phyloP scores from a whole-genome alignment of 2,329 filamentous ascomycete genomes.

The Chaetomiaceae sp. region DNA sequence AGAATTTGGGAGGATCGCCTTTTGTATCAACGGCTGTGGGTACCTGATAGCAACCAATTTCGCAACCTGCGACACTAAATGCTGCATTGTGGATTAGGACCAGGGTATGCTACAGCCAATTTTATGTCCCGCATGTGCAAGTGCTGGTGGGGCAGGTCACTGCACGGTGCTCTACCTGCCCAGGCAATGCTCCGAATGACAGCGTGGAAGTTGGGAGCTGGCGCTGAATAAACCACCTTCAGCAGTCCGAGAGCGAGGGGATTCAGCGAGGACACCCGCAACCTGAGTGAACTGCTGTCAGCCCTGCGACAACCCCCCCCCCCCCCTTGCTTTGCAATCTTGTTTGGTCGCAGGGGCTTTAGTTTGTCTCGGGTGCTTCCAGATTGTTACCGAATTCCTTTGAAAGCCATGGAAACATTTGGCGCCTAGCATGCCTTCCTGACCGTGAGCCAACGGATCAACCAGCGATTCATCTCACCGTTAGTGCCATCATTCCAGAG shows the following conservation, averaged over 20 bases:
- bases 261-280: background rate
- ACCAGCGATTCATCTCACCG: background rate
- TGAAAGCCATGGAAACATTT: background rate
- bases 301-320: background rate
- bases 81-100: background rate
- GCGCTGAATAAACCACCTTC: background rate
- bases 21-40: constrained; percentile 13
- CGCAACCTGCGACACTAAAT: constrained; percentile 11
- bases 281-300: background rate
- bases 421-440: constrained; percentile 15
- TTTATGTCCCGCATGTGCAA: constrained; percentile 2
- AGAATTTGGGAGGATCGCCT: constrained; percentile 10
- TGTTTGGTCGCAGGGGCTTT: no score
- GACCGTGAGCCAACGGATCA: background rate
- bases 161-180: constrained; percentile 4
- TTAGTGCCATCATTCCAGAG: background rate
- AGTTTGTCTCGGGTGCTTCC: no score
- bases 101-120: background rate
- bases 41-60: constrained; percentile 8
- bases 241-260: background rate
- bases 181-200: constrained; percentile 18
- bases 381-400: background rate
- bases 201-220: constrained; percentile 25
- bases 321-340: background rate
- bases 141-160: constrained; percentile 16